phyloP scores from a whole-genome alignment of 2,329 filamentous ascomycete species.

The Penicillium verrucosum region DNA sequence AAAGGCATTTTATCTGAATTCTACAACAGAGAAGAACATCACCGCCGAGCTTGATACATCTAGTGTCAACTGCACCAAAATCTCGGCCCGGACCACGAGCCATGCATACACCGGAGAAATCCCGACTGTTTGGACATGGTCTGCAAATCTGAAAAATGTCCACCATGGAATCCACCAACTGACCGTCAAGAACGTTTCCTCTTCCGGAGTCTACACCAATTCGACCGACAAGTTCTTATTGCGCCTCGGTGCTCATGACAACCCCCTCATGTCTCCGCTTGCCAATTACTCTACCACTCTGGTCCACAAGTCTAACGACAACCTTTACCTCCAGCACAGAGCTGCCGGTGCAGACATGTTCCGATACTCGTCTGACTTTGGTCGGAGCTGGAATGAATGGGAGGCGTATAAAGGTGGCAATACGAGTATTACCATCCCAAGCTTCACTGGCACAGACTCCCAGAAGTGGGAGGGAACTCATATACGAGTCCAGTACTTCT shows the following conservation, averaged over 20 bases:
- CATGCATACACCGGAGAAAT: slow-evolving; percentile 50
- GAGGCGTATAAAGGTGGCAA: slow-evolving; percentile 52
- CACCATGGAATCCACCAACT: slow-evolving; percentile 60
- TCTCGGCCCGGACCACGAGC: slow-evolving; percentile 30
- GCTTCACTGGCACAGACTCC: slow-evolving; percentile 56
- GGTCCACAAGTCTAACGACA: slow-evolving; percentile 46
- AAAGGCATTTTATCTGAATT: slow-evolving; percentile 50
- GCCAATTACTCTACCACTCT: slow-evolving; percentile 59
- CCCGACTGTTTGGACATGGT: slow-evolving; percentile 54
- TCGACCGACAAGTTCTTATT: slow-evolving; percentile 59
- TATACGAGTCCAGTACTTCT: slow-evolving; percentile 63
- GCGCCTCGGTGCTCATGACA: slow-evolving; percentile 56
- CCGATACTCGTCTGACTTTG: slow-evolving; percentile 62
- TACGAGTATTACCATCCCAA: slow-evolving; percentile 45
- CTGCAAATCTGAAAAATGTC: slow-evolving; percentile 53
- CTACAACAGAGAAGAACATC: slow-evolving; percentile 50
- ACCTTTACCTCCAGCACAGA: slow-evolving; percentile 53
- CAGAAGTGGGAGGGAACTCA: slow-evolving; percentile 62
- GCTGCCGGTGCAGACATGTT: slow-evolving; percentile 60
- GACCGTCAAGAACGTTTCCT: slow-evolving; percentile 46
- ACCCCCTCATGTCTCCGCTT: slow-evolving; percentile 58
- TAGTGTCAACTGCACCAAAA: slow-evolving; percentile 46
- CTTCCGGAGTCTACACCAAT: slow-evolving; percentile 37
- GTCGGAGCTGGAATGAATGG: slow-evolving; percentile 60
- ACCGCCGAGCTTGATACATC: slow-evolving; percentile 44